Evolutionary conservation across 805 yeast genomes (phyloP).

Genomic region (Candida berthetii): DNA sequence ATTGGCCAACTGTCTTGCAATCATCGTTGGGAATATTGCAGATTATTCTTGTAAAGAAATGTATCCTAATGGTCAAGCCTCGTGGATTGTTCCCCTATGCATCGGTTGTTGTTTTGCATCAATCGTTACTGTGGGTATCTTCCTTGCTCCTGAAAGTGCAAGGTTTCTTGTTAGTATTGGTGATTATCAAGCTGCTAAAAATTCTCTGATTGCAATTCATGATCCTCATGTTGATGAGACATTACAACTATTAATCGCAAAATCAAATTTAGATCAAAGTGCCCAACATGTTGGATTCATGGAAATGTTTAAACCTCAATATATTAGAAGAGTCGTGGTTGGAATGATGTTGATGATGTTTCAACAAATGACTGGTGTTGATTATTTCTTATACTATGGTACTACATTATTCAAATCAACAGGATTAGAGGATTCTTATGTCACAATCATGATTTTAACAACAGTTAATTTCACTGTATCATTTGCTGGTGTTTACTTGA

Average conservation of each 20-base stretch:
- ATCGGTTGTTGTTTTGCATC: slow-evolving; percentile 33
- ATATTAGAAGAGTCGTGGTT: slow-evolving; percentile 36
- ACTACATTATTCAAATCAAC: slow-evolving; percentile 50
- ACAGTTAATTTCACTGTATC: slow-evolving; percentile 47
- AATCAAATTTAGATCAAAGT: slow-evolving; percentile 15
- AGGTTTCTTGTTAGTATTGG: slow-evolving; percentile 46
- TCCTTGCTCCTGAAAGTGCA: slow-evolving; percentile 65
- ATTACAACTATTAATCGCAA: slow-evolving; percentile 1
- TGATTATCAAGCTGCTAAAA: slow-evolving; percentile 46
- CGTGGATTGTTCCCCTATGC: slow-evolving; percentile 67
- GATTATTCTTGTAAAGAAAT: slow-evolving; percentile 44
- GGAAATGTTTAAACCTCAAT: slow-evolving; percentile 28
- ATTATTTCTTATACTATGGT: slow-evolving; percentile 67
- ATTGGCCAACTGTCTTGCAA: slow-evolving; percentile 58
- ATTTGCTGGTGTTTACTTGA: slow-evolving; percentile 38
- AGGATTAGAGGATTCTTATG: slow-evolving; percentile 45
- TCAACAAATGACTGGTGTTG: slow-evolving; percentile 70
- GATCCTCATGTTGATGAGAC: slow-evolving; percentile 32
- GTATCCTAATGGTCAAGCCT: slow-evolving; percentile 32
- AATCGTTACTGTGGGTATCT: slow-evolving; percentile 53
- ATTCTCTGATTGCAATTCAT: slow-evolving; percentile 40
- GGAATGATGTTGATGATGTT: slow-evolving; percentile 39
- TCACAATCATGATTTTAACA: slow-evolving; percentile 49
- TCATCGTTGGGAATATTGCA: slow-evolving; percentile 59
- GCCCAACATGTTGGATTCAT: slow-evolving; percentile 18